Evolutionary conservation across 192 early-diverging fungal species (phyloP).

Genomic region (Glomus cerebriforme): DNA sequence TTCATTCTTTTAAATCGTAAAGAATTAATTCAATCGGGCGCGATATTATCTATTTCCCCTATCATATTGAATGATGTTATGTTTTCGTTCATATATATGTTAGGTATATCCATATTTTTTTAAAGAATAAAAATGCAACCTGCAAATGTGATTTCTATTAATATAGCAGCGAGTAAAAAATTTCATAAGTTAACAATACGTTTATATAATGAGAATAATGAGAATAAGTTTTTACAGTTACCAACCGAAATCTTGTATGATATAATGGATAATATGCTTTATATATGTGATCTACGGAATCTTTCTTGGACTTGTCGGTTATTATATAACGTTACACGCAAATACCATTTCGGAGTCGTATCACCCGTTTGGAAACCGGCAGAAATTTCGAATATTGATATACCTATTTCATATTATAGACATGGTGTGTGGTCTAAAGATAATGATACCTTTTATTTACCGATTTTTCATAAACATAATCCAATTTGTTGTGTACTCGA

Average conservation of each 20-base stretch:
- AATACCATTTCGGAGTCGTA: not conserved
- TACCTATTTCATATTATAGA: not conserved
- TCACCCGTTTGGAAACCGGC: not conserved
- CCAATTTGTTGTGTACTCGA: not conserved
- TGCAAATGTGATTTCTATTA: not conserved
- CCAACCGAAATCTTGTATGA: not conserved
- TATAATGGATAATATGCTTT: slow-evolving; percentile 2
- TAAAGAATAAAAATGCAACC: not conserved
- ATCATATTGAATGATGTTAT: not conserved
- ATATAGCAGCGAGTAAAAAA: not conserved
- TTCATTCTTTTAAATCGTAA: too few species aligned
- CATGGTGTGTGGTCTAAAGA: not conserved
- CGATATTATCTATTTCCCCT: too few species aligned
- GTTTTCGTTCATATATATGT: too few species aligned
- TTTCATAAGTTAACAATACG: not conserved
- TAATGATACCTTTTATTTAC: slow-evolving; percentile 6
- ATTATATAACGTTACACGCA: not conserved
- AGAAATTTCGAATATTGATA: not conserved
- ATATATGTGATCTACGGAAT: not conserved
- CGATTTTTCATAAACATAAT: not conserved
- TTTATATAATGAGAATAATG: not conserved
- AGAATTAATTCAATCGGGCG: too few species aligned
- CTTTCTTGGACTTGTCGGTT: not conserved
- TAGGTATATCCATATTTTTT: too few species aligned
- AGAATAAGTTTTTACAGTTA: not conserved